Evolutionary conservation across 2,329 filamentous ascomycete genomes (phyloP), one percentile per base, ranked within the genome.

Genomic region (Aphanoascus verrucosus): DNA sequence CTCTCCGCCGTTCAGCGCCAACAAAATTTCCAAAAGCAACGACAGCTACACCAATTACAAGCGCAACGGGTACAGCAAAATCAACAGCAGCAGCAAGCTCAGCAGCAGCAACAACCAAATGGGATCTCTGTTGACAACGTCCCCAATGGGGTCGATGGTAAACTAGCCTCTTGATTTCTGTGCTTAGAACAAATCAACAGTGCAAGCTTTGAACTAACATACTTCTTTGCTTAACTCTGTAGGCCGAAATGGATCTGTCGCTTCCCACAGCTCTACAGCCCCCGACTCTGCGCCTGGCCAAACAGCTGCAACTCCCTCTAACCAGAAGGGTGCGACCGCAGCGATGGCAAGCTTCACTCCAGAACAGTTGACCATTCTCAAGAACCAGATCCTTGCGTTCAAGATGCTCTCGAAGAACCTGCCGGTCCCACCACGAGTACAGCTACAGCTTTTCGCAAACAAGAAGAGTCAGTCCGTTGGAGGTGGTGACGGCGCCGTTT

Each of bases 341-440:
- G 58, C 65, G n/a, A 63, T 64, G 43, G 77, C 77, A 49, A 82
- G 82, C 57, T 90, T 95, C 66, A 84, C 83, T 11, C 78, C 80
- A 20, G 86, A 93, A 54, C 93, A 98, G 67, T 74, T 95, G 44
- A 77, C 79, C 20, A 81, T 87, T 42, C 74, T 98, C 8, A 79
- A 88, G 56, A 84, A 86, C 59, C 93, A 98, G 67, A 95, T 97
- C 49, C 78, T 85, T 61, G 90, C 91, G 0, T 97, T 96, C 72
- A 94, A 94, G 70, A 78, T 89, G 60, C 76, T 98, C 3, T 85
- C 87, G 4, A 94, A 93, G 69, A 95, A 95, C 61, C 77, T 85
- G 12, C 85, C 89, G 0, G 81, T 97, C 2, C 88, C 91, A 0
- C 70, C 80, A 31, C 78, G 81, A 57, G 79, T 95, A 59, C 88